Evolutionary conservation across 768 basidiomycete genomes (phyloP).

Genomic region (Holtermannia corniformis): DNA sequence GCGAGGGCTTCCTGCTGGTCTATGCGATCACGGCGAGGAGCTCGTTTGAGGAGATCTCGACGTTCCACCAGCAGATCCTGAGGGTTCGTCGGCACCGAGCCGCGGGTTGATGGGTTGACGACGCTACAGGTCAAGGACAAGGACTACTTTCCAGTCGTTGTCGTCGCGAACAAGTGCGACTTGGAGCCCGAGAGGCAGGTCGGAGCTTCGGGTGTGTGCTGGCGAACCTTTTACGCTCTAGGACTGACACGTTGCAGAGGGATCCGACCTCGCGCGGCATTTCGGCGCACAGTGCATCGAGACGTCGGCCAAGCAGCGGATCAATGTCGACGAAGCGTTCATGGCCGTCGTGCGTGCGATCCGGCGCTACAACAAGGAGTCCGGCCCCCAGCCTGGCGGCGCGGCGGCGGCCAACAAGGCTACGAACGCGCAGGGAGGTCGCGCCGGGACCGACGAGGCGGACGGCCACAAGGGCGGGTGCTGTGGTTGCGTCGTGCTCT

Average conservation of each 20-base stretch:
- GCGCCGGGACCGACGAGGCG: conserved; percentile 18
- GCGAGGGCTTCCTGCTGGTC: conserved; percentile 94
- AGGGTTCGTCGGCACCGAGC: conserved; percentile 16
- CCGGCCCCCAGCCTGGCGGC: conserved; percentile 26
- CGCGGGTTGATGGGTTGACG: neutral
- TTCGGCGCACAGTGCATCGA: conserved; percentile 92
- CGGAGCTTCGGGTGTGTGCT: conserved; percentile 68
- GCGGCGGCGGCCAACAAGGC: conserved; percentile 16
- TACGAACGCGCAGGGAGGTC: conserved; percentile 27
- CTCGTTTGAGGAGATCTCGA: conserved; percentile 93
- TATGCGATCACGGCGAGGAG: conserved; percentile 97
- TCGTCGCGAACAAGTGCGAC: conserved; percentile 98
- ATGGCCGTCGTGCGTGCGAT: conserved; percentile 87
- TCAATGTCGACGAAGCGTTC: conserved; percentile 96
- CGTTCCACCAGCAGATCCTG: conserved; percentile 91
- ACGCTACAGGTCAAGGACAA: conserved; percentile 76
- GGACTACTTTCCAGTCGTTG: conserved; percentile 87
- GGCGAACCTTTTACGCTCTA: neutral
- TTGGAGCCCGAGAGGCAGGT: conserved; percentile 94
- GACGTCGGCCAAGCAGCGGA: conserved; percentile 90
- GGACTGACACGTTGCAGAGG: conserved; percentile 56
- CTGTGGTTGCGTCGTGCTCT: conserved; percentile 41
- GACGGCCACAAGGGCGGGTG: conserved; percentile 40
- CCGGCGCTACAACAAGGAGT: conserved; percentile 74
- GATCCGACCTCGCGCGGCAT: conserved; percentile 88